Evolutionary conservation across 371 early-diverging fungal genomes (phyloP).

Genomic region (Actinomortierella ambigua): DNA sequence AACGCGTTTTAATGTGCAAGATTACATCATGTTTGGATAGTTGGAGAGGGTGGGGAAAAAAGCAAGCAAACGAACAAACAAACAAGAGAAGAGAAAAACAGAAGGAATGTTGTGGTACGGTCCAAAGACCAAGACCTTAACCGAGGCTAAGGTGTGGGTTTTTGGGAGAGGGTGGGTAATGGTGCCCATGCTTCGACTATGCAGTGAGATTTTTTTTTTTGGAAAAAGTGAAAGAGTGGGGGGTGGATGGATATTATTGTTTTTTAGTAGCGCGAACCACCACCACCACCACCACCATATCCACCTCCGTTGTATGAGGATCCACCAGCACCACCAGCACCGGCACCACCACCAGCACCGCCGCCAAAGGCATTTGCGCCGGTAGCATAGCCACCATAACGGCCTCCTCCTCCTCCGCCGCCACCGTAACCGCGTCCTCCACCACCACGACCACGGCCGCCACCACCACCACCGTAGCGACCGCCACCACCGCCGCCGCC

Average conservation of each 20-base stretch:
- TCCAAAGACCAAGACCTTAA: too few relatives aligned
- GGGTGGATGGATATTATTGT: neutral
- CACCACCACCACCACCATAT: slow-evolving; percentile 20
- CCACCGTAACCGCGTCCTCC: slow-evolving; percentile 34
- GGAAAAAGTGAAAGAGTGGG: too few relatives aligned
- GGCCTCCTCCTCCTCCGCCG: slow-evolving; percentile 25
- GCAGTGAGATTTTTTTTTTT: too few relatives aligned
- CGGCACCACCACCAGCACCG: slow-evolving; percentile 26
- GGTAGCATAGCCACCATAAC: slow-evolving; percentile 34
- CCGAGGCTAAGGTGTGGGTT: too few relatives aligned
- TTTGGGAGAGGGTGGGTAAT: too few relatives aligned
- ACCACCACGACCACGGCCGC: slow-evolving; percentile 52
- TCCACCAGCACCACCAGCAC: slow-evolving; percentile 24
- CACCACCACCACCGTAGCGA: slow-evolving; percentile 54
- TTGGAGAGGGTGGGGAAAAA: too few relatives aligned
- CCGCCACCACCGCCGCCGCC: slow-evolving; percentile 57
- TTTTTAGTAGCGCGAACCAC: slow-evolving; percentile 3
- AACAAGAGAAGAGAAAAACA: too few relatives aligned
- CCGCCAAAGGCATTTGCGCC: slow-evolving; percentile 10
- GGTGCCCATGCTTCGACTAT: too few relatives aligned
- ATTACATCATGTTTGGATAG: too few relatives aligned
- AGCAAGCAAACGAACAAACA: too few relatives aligned
- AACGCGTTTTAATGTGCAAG: too few relatives aligned
- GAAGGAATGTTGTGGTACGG: too few relatives aligned
- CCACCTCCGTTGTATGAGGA: neutral